Evolutionary conservation across 352 stramenopile species (phyloP), one percentile per base, ranked within the genome.

Genomic region (Phytopythium boreale): DNA sequence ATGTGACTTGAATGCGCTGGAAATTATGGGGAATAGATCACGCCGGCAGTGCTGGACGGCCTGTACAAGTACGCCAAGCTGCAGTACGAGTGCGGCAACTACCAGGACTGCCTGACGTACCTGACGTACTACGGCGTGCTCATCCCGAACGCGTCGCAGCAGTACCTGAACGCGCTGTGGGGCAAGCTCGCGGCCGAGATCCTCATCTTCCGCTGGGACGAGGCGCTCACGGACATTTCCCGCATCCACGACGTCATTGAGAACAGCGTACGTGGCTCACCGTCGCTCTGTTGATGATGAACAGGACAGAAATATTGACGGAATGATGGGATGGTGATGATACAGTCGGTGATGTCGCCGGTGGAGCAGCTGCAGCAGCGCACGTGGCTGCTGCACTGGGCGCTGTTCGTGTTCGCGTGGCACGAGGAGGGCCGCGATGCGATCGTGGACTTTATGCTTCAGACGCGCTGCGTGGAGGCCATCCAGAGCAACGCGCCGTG

Each of bases 401-500:
- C 90, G 62, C 82, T 99, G 24, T 99, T 99, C 77, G 96, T 97
- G 53, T 96, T 97, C 64, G 83, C 84, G 59, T 94, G 89, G 83
- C 84, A 97, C 69, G 84, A 95, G 73, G 92, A 98, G 68, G 97
- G 97, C 55, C 82, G 97, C 55, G 96, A 99, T 69, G 90, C 90
- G 62, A 97, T 99, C 61, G 95, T 99, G 15, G 96, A 99, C 71
- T 95, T 99, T 15, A 99, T 99, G 80, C 87, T 98, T 44, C 90
- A 94, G 63, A 81, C 82, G 59, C 84, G 84, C 53, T 92, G 80
- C 79, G 91, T 98, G 46, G 96, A 99, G 72, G 97, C 97, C 47
- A 98, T 99, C 73, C 98, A 99, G 71, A 99, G 95, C 71, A 98
- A 99, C 78, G 97, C 95, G 61, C 97, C 97, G 27, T 99, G 98